Evolutionary conservation across 2,329 filamentous ascomycete genomes (phyloP).

Genomic region (Exophiala aquamarina): DNA sequence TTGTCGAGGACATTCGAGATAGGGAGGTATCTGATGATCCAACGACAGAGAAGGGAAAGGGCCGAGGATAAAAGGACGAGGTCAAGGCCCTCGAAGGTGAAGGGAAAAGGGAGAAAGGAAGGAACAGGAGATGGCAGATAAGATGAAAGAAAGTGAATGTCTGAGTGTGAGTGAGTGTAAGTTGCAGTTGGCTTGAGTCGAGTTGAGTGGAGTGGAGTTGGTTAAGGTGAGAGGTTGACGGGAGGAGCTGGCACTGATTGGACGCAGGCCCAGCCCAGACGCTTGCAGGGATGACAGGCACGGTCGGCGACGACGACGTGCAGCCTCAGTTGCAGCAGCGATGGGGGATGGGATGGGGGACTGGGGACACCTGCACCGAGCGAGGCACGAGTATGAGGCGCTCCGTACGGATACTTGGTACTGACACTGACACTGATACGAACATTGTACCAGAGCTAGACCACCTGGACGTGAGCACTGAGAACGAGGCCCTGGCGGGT

Average conservation of each 20-base stretch:
- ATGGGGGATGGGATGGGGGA: too few species aligned
- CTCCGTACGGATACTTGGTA: not conserved
- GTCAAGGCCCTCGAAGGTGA: slow-evolving; percentile 21
- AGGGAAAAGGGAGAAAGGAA: slow-evolving; percentile 12
- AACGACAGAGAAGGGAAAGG: slow-evolving; percentile 17
- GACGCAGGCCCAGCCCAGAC: slow-evolving; percentile 18
- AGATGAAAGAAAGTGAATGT: slow-evolving; percentile 18
- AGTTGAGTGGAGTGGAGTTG: slow-evolving; percentile 1
- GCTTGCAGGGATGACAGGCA: slow-evolving; percentile 24
- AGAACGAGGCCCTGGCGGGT: too few species aligned
- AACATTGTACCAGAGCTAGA: not conserved
- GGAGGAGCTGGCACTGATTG: slow-evolving; percentile 21
- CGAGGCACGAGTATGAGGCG: not conserved
- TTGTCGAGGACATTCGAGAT: slow-evolving; percentile 27
- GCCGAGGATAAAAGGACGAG: slow-evolving; percentile 15
- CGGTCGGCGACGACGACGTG: slow-evolving; percentile 19
- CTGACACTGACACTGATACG: not conserved
- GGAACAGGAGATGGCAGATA: slow-evolving; percentile 20
- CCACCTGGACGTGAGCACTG: too few species aligned
- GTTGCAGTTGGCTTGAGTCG: too few species aligned
- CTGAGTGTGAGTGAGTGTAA: too few species aligned
- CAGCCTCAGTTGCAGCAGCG: slow-evolving; percentile 11
- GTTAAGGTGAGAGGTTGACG: slow-evolving; percentile 7
- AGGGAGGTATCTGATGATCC: slow-evolving; percentile 26
- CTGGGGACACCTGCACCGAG: not conserved